Evolutionary conservation across 768 basidiomycete species (phyloP), one percentile per base, ranked within the genome.

Genomic region (Dioszegia aurantiaca): DNA sequence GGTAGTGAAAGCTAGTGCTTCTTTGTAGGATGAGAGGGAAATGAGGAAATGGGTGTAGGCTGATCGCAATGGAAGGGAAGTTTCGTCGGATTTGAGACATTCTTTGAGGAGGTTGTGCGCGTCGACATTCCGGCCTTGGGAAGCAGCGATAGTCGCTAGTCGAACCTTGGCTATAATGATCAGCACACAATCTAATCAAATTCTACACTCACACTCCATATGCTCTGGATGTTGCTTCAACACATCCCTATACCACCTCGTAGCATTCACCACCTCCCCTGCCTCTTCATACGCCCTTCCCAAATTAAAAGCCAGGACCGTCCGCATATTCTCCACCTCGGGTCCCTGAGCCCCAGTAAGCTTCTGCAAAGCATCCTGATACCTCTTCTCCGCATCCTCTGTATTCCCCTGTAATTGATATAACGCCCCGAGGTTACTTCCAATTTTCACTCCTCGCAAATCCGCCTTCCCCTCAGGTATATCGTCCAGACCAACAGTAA

Each of bases 21-120:
- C 72, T 44, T 66, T 65, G 55, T 66, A 56, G 12, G 64, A 64
- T 39, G 86, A 85, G 61, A 85, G 84, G 67, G 89, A 86, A 62
- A 90, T 83, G 60, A 95, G 86, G 83, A 93, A 95, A 74, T 90
- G 85, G 0, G 90, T 90, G 78, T 95, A 95, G 78, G 85, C 89
- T 0, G 92, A 90, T 51, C 95, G 90, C 39, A 97, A 81, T 69
- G 94, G 89, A 67, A 90, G 82, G 73, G 90, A 89, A 60, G 77
- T 77, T 63, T 82, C 84, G 67, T 90, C 86, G 0, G 94, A 85
- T 0, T 83, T 81, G 39, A 97, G 83, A 0, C 87, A 85, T 75
- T 97, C 89, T 76, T 98, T 98, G 48, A 98, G 78, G 4, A 93
- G 81, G 0, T 87, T 87, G 73, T 95, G 89, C 0, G 92, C 91